Conservation (phyloP, 2,329 filamentous ascomycete genomes). For the Phialophora tarda region DNA sequence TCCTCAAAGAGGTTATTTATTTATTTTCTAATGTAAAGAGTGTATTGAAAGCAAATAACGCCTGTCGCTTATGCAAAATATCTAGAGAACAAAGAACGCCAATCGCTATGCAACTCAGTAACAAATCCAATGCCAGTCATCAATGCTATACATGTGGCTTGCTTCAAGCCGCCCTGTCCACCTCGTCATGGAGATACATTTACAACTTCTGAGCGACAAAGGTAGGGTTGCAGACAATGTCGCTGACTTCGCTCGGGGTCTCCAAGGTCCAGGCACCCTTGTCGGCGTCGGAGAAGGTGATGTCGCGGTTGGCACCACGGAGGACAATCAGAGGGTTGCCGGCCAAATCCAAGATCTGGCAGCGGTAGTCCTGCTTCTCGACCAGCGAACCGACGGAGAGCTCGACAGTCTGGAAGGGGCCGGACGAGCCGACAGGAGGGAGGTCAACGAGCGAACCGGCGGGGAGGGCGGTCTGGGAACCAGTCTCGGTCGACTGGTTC, state of each 20-base stretch:
- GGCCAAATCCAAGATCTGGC: slow-evolving; percentile 32
- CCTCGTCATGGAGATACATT: neutral
- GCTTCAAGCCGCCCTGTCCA: neutral
- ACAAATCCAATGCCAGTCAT: slow-evolving; percentile 16
- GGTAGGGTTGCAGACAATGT: slow-evolving; percentile 42
- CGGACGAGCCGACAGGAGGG: slow-evolving; percentile 15
- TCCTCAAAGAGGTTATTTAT: slow-evolving; percentile 11
- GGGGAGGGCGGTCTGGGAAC: slow-evolving; percentile 32
- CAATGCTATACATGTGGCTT: neutral
- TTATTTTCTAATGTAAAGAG: slow-evolving; percentile 13
- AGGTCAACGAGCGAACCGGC: slow-evolving; percentile 38
- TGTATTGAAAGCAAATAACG: slow-evolving; percentile 10
- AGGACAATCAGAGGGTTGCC: slow-evolving; percentile 31
- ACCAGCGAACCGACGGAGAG: slow-evolving; percentile 31
- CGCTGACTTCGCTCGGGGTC: slow-evolving; percentile 46
- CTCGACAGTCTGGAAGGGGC: slow-evolving; percentile 35
- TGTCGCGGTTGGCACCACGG: slow-evolving; percentile 31
- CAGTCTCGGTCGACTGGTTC: slow-evolving; percentile 30
- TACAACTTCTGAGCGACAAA: slow-evolving; percentile 29
- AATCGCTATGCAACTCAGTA: slow-evolving; percentile 24
- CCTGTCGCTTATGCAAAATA: slow-evolving; percentile 12
- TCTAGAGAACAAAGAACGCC: slow-evolving; percentile 16
- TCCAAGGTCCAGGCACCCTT: slow-evolving; percentile 38
- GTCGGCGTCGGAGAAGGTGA: slow-evolving; percentile 34
- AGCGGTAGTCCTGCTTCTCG: slow-evolving; percentile 31